Evolutionary conservation across 2,329 filamentous ascomycete genomes (phyloP).

Genomic region (Exophiala sideris): DNA sequence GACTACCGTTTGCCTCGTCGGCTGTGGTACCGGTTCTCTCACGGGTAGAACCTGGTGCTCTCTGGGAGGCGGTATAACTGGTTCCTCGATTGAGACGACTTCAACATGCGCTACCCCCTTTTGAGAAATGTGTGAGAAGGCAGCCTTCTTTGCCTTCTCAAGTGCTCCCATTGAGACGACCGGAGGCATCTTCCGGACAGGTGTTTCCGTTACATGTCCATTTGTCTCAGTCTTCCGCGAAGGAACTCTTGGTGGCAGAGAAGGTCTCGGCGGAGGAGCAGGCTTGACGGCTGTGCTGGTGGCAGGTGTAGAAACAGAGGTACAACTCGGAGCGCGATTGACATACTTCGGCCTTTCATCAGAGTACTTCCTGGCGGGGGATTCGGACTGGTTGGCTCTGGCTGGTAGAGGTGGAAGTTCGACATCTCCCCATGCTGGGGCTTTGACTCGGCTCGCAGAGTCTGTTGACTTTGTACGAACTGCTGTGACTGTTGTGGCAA

Average conservation of each 20-base stretch:
- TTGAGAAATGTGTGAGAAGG: constrained; percentile 38
- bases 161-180: constrained; percentile 35
- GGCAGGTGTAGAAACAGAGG: constrained; percentile 19
- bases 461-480: constrained; percentile 30
- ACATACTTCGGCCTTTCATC: constrained; percentile 38
- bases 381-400: constrained; percentile 35
- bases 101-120: constrained; percentile 18
- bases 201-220: constrained; percentile 20
- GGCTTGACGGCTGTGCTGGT: constrained; percentile 19
- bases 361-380: constrained; percentile 30
- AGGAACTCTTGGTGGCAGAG: constrained; percentile 26
- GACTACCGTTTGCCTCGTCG: neutral
- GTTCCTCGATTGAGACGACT: constrained; percentile 20
- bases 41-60: neutral
- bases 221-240: constrained; percentile 16
- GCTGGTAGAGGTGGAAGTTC: constrained; percentile 55
- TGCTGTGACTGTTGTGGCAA: constrained; percentile 12
- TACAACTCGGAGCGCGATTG: constrained; percentile 35
- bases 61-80: neutral
- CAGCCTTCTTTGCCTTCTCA: constrained; percentile 41
- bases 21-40: neutral
- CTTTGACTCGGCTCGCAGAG: constrained; percentile 43
- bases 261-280: constrained; percentile 16
- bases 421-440: constrained; percentile 56
- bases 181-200: constrained; percentile 29